Evolutionary conservation across 2,329 filamentous ascomycete species (phyloP).

Genomic region (Stachybotrys elegans): DNA sequence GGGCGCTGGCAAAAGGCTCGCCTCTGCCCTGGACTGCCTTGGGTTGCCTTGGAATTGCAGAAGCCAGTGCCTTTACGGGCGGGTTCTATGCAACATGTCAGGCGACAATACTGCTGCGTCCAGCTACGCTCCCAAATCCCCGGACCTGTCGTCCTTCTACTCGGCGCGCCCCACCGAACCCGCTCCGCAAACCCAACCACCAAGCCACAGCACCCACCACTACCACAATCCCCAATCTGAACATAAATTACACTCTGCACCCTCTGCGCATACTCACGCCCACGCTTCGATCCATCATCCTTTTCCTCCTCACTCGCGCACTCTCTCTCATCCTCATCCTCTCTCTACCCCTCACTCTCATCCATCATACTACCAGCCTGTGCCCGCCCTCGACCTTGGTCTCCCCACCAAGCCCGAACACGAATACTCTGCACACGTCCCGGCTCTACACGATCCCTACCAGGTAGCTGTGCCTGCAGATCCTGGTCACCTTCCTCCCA

Average conservation of each 20-base stretch:
- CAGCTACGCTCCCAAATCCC: constrained; percentile 52
- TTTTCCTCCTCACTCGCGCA: too few species aligned
- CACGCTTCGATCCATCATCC: constrained; percentile 17
- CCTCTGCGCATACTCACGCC: constrained; percentile 13
- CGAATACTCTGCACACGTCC: constrained; percentile 17
- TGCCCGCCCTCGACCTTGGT: constrained; percentile 14
- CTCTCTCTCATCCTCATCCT: too few species aligned
- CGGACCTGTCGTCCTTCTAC: constrained; percentile 54
- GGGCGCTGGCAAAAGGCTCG: too few species aligned
- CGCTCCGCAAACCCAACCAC: constrained; percentile 25
- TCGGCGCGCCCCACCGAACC: constrained; percentile 31
- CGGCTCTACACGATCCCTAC: constrained; percentile 13
- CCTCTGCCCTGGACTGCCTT: too few species aligned
- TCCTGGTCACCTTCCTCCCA: too few species aligned
- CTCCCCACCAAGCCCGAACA: constrained; percentile 17
- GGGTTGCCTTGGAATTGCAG: not conserved
- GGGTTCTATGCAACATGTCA: constrained; percentile 32
- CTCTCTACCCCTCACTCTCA: too few species aligned
- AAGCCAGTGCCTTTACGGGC: too few species aligned
- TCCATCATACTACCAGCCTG: constrained; percentile 23
- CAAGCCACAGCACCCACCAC: constrained; percentile 20
- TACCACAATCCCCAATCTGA: constrained; percentile 12
- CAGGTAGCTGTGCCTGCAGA: not conserved
- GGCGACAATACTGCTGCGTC: constrained; percentile 37
- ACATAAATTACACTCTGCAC: constrained; percentile 27